Percentiles rank a stretch among this genome's conserved stretches.
Conservation (phyloP, 2,329 filamentous ascomycete genomes). For the Penicillium occitanis region DNA sequence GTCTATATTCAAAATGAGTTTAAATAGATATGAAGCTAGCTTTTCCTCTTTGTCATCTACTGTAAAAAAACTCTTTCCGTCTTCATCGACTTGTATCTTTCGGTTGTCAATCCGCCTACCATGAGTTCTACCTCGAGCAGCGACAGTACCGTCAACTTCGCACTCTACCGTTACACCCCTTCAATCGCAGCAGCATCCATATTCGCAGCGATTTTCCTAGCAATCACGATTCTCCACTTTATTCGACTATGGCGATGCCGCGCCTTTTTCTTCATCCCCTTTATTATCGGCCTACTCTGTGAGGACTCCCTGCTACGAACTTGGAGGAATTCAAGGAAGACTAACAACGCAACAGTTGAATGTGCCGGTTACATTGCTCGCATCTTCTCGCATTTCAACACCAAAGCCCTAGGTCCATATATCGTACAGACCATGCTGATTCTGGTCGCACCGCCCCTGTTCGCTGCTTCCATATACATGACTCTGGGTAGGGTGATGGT, state of each 20-base stretch:
- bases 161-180: not conserved
- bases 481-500: constrained; percentile 35
- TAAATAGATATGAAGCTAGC: not conserved
- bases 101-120: not conserved
- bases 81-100: not conserved
- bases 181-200: not conserved
- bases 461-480: constrained; percentile 39
- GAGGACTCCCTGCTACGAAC: not conserved
- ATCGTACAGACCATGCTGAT: constrained; percentile 19
- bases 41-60: not conserved
- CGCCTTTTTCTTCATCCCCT: not conserved
- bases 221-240: not conserved
- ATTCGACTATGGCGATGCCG: not conserved
- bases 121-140: not conserved
- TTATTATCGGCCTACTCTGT: not conserved
- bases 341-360: constrained; percentile 3
- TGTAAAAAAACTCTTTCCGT: not conserved
- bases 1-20: not conserved
- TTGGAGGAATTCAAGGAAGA: not conserved
- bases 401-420: not conserved
- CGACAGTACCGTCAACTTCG: not conserved
- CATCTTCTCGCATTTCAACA: not conserved
- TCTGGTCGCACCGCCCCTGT: constrained; percentile 38
- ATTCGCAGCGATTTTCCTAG: not conserved
- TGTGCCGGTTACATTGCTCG: constrained; percentile 7